Percentiles rank a stretch among this genome's conserved stretches.
Evolutionary conservation across 1,139 yeast species (phyloP).

Genomic region (Protomyces inundatus): DNA sequence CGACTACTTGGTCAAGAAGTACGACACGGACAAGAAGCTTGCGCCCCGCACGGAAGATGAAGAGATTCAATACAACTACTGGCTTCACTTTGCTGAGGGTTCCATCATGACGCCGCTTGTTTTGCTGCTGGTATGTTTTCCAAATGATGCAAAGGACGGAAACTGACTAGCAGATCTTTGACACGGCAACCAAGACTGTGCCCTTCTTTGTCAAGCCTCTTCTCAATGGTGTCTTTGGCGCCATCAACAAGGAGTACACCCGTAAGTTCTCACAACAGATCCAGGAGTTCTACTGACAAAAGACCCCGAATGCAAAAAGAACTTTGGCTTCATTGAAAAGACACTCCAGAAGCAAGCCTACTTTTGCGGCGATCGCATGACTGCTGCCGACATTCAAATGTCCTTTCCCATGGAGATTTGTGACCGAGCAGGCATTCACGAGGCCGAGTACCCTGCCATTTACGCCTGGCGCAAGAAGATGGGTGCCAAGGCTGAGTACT

Average conservation of each 20-base stretch:
- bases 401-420: constrained; percentile 33
- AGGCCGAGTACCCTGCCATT: constrained; percentile 10
- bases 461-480: constrained; percentile 24
- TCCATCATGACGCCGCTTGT: constrained; percentile 45
- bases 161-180: constrained; percentile 5
- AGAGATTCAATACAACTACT: constrained; percentile 46
- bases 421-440: constrained; percentile 3
- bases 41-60: constrained; percentile 30
- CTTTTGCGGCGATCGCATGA: constrained; percentile 52
- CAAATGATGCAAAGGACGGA: background rate
- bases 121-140: background rate
- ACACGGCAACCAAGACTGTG: constrained; percentile 36
- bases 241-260: constrained; percentile 8
- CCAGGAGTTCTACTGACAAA: constrained; percentile 34
- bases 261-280: background rate
- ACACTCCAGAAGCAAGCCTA: constrained; percentile 46
- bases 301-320: constrained; percentile 30
- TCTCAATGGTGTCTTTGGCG: constrained; percentile 8
- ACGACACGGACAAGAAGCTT: constrained; percentile 36
- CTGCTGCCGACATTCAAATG: constrained; percentile 56
- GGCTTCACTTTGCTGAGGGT: constrained; percentile 54
- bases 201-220: constrained; percentile 45
- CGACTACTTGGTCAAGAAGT: constrained; percentile 36
- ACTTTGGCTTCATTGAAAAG: constrained; percentile 41
- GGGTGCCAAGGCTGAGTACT: constrained; percentile 11